Base-by-base conservation (phyloP, 345 rosid species). In the Cardamine resedifolia region DNA sequence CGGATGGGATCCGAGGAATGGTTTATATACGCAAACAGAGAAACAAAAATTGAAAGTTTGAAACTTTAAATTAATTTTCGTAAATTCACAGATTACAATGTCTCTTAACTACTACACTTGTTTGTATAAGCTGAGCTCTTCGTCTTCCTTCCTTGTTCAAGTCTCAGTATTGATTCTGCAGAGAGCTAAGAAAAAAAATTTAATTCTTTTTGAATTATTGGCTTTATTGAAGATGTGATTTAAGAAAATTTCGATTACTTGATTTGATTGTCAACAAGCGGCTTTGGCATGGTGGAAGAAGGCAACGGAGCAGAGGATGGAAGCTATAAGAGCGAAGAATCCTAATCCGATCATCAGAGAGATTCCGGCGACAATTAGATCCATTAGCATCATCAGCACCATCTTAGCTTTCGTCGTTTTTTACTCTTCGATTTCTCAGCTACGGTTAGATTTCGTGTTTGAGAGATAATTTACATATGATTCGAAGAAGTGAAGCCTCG, bases 1-100 rank as follows among this genome's bases (percentile, higher is more conserved):
- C 97, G 27, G 95, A 82, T 79, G 98, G 98, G 75, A 94, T 94
- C 64, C 83, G 84, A 14, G 98, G 96, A 43, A 91, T 94, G 98
- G 96, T 94, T 21, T 89, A 78, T 71, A 85, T 91, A 5, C 85
- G 87, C 45, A 91, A 85, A 72, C 82, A 76, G 64, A 85, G 44
- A 28, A 81, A 64, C 65, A 88, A 74, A 43, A 86, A 68, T 26
- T 81, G 62, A 79, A 12, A 38, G 56, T 39, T 60, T 4, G 1
- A 21, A 19, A 5, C 23, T 18, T 31, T 12, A 21, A 4, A 34
- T 66, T 66, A 7, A 39, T 14, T 20, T 44, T 31, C 27, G 64
- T 30, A 68, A 10, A 19, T 68, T 44, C 34, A 43, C 45, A 30
- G 41, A 68, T 57, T 62, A 72, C 64, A 72, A 41, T 21, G 34